Evolutionary conservation across 2,329 filamentous ascomycete genomes (phyloP).

Genomic region (Ceratocystis huliohia): DNA sequence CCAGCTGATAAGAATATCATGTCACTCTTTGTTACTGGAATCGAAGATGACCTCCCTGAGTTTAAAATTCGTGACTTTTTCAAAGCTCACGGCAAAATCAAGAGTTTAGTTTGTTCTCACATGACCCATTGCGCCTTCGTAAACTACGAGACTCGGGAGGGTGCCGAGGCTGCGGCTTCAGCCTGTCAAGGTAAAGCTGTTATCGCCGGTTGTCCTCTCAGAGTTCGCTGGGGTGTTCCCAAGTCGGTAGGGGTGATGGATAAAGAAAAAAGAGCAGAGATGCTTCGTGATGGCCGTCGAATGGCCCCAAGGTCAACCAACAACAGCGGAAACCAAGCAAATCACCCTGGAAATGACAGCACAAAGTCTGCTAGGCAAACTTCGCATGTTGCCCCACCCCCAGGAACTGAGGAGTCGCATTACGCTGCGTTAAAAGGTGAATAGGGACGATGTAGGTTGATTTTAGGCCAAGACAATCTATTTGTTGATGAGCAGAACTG

Average conservation of each 20-base stretch:
- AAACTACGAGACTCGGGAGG: slow-evolving; percentile 77
- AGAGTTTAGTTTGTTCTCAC: slow-evolving; percentile 89
- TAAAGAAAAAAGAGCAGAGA: slow-evolving; percentile 66
- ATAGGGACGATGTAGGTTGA: slow-evolving; percentile 29
- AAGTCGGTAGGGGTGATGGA: slow-evolving; percentile 88
- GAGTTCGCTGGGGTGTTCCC: slow-evolving; percentile 85
- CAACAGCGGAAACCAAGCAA: not conserved
- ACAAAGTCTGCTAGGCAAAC: not conserved
- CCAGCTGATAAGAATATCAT: slow-evolving; percentile 76
- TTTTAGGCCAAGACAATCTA: not conserved
- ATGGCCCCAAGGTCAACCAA: slow-evolving; percentile 9
- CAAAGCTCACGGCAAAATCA: slow-evolving; percentile 73
- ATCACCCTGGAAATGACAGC: not conserved
- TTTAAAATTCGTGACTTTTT: slow-evolving; percentile 86
- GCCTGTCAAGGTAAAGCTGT: slow-evolving; percentile 79
- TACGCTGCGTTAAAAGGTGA: slow-evolving; percentile 81
- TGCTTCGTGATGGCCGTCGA: slow-evolving; percentile 56
- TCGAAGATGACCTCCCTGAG: slow-evolving; percentile 92
- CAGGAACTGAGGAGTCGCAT: slow-evolving; percentile 60
- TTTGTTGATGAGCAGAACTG: not conserved
- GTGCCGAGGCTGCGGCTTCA: slow-evolving; percentile 72
- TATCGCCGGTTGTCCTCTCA: slow-evolving; percentile 77
- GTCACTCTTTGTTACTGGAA: slow-evolving; percentile 85
- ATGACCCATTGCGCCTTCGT: slow-evolving; percentile 95
- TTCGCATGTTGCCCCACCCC: slow-evolving; percentile 52